Conservation (phyloP, 768 basidiomycete species). For the Boletus sp. region DNA sequence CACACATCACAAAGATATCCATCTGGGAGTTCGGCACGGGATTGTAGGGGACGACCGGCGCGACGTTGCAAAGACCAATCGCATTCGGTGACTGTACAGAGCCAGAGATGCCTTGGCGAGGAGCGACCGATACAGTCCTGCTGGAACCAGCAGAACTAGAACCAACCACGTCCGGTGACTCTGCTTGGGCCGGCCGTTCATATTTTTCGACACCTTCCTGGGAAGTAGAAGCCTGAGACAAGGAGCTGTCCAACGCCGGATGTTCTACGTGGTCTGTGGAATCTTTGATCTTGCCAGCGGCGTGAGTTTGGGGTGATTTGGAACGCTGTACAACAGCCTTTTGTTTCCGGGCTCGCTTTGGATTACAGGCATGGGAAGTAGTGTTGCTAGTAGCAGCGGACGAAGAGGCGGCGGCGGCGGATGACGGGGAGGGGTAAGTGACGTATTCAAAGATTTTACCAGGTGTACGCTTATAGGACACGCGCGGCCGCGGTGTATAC, state of each 20-base stretch:
- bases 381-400: no score
- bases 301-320: background rate
- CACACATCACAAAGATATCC: background rate
- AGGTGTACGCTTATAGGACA: background rate
- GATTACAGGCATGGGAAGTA: background rate
- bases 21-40: background rate
- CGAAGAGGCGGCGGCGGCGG: background rate
- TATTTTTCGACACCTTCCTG: background rate
- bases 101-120: background rate
- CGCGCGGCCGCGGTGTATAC: constrained; percentile 6
- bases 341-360: background rate
- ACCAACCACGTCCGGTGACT: background rate
- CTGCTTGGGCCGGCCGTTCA: background rate
- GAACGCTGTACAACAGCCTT: background rate
- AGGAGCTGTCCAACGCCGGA: background rate
- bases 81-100: background rate
- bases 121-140: background rate
- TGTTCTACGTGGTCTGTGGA: background rate
- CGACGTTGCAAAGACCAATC: background rate
- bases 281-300: no score
- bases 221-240: no score
- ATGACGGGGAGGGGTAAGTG: background rate
- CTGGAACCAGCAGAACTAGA: no score
- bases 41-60: background rate
- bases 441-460: background rate